Conservation (phyloP, 768 basidiomycete species). For the Tremella yokohamensis region DNA sequence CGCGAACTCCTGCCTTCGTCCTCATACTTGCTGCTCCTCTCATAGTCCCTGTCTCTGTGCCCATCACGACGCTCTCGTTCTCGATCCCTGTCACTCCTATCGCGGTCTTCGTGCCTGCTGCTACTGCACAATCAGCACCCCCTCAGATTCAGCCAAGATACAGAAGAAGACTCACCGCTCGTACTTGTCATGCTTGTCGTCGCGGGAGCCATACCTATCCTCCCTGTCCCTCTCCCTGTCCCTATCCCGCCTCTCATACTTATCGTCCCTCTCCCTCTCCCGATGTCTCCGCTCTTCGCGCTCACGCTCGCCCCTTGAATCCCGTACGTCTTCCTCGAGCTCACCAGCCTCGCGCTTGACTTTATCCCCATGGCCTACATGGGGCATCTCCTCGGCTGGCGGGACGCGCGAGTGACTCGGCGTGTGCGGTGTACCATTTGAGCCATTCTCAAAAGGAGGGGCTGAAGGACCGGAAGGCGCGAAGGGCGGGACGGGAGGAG, state of each 20-base stretch:
- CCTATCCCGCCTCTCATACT: constrained; percentile 7
- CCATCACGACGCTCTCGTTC: constrained; percentile 25
- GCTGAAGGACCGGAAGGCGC: background rate
- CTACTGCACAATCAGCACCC: constrained; percentile 6
- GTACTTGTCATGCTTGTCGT: constrained; percentile 17
- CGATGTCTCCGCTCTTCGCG: constrained; percentile 34
- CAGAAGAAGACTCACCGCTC: constrained; percentile 6
- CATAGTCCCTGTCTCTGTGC: constrained; percentile 17
- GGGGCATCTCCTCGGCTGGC: constrained; percentile 46
- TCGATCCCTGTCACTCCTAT: constrained; percentile 14
- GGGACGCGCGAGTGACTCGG: constrained; percentile 47
- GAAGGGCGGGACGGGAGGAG: constrained; percentile 18
- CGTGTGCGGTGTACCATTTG: constrained; percentile 27
- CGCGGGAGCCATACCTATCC: constrained; percentile 12
- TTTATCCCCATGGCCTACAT: constrained; percentile 52
- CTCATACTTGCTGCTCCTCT: constrained; percentile 20
- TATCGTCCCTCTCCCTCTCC: constrained; percentile 23
- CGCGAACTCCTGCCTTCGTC: background rate
- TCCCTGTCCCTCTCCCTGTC: constrained; percentile 14
- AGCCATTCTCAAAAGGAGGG: background rate
- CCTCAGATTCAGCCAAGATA: background rate
- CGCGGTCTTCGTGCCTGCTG: constrained; percentile 11
- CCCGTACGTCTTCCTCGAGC: constrained; percentile 43
- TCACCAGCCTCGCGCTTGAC: constrained; percentile 46
- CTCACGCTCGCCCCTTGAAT: constrained; percentile 41